Percentiles rank a stretch among this genome's conserved stretches.
phyloP scores from a whole-genome alignment of 768 basidiomycete genomes.

The Suillus tomentosus region DNA sequence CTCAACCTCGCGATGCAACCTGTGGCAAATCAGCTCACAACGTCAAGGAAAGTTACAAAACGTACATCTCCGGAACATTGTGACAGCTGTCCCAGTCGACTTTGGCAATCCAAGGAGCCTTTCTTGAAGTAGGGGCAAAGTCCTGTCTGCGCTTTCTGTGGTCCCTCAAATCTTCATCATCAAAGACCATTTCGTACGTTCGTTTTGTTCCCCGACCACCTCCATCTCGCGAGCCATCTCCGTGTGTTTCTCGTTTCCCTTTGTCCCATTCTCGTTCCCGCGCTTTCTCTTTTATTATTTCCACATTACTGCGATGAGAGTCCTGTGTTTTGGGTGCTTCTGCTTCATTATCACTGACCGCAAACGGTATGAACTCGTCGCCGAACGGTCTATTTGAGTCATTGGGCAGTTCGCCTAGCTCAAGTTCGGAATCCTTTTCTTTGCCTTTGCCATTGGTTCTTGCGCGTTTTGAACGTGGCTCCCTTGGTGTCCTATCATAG shows the following conservation, averaged over 20 bases:
- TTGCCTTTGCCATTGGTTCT: constrained; percentile 20
- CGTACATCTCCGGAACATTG: constrained; percentile 85
- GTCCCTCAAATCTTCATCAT: constrained; percentile 42
- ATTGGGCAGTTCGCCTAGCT: constrained; percentile 16
- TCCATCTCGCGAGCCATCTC: constrained; percentile 23
- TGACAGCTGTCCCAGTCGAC: constrained; percentile 74
- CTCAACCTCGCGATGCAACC: constrained; percentile 84
- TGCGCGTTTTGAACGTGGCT: constrained; percentile 21
- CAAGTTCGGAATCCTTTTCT: constrained; percentile 19
- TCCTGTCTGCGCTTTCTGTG: constrained; percentile 53
- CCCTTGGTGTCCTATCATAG: constrained; percentile 15
- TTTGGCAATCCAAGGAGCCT: constrained; percentile 66
- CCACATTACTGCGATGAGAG: constrained; percentile 20
- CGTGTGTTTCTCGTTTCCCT: constrained; percentile 34
- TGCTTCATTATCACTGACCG: constrained; percentile 20
- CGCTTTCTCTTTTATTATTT: constrained; percentile 22
- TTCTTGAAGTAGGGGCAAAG: constrained; percentile 51
- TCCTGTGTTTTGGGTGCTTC: constrained; percentile 14
- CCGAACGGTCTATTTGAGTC: constrained; percentile 23
- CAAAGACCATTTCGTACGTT: constrained; percentile 45
- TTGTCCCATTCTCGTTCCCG: constrained; percentile 44
- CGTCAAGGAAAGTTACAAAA: constrained; percentile 20
- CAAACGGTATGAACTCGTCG: constrained; percentile 36
- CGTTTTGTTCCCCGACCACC: constrained; percentile 40
- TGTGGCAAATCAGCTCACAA: constrained; percentile 31